Percentiles rank a stretch among this genome's conserved stretches.
Conservation (phyloP, 306 rosid genomes). For the Malus orientalis region DNA sequence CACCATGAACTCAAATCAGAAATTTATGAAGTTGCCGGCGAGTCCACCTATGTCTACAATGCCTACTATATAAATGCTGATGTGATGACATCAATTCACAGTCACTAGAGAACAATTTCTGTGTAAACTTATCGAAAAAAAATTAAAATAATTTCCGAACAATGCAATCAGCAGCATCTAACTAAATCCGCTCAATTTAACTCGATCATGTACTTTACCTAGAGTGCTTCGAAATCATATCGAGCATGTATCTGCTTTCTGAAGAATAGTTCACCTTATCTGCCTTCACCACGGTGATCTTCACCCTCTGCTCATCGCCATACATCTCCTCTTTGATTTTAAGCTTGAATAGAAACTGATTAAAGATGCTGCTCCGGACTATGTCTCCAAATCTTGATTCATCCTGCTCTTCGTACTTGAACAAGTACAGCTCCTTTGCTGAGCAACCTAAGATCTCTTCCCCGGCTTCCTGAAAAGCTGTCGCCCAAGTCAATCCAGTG, state of each 20-base stretch:
- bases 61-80: background rate
- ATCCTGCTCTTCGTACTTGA: constrained; percentile 71
- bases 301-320: constrained; percentile 86
- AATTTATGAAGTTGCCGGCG: background rate
- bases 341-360: constrained; percentile 60
- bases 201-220: constrained; percentile 22
- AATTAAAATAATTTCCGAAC: background rate
- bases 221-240: constrained; percentile 44
- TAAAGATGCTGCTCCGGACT: constrained; percentile 57
- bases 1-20: background rate
- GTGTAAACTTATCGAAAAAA: constrained; percentile 2
- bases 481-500: constrained; percentile 90
- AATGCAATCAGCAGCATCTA: constrained; percentile 2
- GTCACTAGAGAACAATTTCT: background rate
- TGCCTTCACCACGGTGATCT: constrained; percentile 78
- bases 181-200: background rate
- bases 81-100: background rate
- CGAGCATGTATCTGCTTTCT: constrained; percentile 66
- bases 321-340: constrained; percentile 82
- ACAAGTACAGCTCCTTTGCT: constrained; percentile 67
- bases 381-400: constrained; percentile 57
- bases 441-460: constrained; percentile 79
- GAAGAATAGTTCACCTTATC: constrained; percentile 65
- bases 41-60: constrained; percentile 5
- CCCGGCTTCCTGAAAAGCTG: constrained; percentile 92